Evolutionary conservation across 768 basidiomycete genomes (phyloP), one percentile per base, ranked within the genome.

Genomic region (Lyophyllum decastes): DNA sequence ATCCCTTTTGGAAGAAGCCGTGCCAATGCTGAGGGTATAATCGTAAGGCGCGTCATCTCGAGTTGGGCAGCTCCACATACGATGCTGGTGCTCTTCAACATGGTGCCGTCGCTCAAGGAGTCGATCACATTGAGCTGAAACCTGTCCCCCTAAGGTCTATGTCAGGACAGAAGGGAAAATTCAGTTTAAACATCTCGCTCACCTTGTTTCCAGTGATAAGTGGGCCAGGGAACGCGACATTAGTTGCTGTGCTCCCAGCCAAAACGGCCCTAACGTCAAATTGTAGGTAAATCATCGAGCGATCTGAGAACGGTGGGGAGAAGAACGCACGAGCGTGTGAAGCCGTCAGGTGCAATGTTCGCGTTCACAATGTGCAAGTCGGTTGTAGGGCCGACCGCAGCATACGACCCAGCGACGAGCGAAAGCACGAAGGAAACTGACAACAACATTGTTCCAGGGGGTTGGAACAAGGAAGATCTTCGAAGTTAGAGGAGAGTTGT

Each of bases 81-180:
- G 30, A 86, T 77, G 30, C 77, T 80, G 10, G 85, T 86, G 5
- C 68, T 71, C 41, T 73, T 74, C 27, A 77, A 59, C 84, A 38
- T 38, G 35, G 35, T 38, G 14, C 14, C 14, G 16, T 38, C 35
- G 14, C 9, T 38, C 35, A 38, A 71, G 14, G 65, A 30, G 58
- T 84, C 76, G 17, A 76, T 68, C 3, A 87, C 82, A 47, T 82
- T 82, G 43, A 87, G 65, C 26, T 59, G 46, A 61, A 82, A 82
- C 33, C 61, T 62, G 52, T 77, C 72, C 12, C 82, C 78, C 71
- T 84, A 41, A 34, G 19, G 16, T n/a, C n/a, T 22, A 22, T 10
- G 21, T 22, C 8, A 21, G 11, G 2, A 25, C n/a, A 41, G 25
- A 14, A 48, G 14, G 4, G 6, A 7, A n/a, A 19, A 4, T 17